Evolutionary conservation across 2,329 filamentous ascomycete genomes (phyloP), one percentile per base, ranked within the genome.

Genomic region (Diplodia seriata): DNA sequence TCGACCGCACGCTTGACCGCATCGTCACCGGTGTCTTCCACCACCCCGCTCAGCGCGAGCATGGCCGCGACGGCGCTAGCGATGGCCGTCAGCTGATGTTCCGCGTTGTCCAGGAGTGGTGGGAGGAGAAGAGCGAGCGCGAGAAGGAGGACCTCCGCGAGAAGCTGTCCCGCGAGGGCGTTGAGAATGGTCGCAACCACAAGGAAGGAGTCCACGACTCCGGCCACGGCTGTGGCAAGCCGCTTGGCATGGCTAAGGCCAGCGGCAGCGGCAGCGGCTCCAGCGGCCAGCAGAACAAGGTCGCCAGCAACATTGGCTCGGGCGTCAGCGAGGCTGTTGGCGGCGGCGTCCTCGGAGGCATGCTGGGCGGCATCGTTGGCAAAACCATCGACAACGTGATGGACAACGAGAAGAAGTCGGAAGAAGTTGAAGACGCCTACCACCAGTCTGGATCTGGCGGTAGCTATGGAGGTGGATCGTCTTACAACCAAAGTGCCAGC

Each of bases 21-120:
- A 94, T 97, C 78, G 88, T 97, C 74, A 81, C 87, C 59, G 93
- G 92, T 69, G 89, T 97, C 43, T 87, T 97, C 78, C 92, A 97
- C 75, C 94, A 97, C 79, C 94, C 94, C 2, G 92, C 93, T 57
- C 89, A 93, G 72, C 89, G 91, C 68, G 81, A 88, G 11, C 81
- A 85, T 76, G 91, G 90, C 57, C 83, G 89, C 23, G 90, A 93
- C 74, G 91, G 90, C 12, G 89, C 88, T 14, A 75, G 80, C 8
- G 91, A 96, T 73, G 91, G 93, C 66, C 91, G 93, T 67, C 78
- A 83, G 33, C 82, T 89, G 72, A 94, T 97, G 89, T 97, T 94
- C 80, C 78, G 83, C n/a, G 89, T 89, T 20, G 90, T 97, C 5
- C 83, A 91, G 78, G 83, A 91, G 71, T 97, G 94, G 94, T 97